phyloP scores from a whole-genome alignment of 1,284 basidiomycete genomes.

The Kalmanozyma brasiliensis region DNA sequence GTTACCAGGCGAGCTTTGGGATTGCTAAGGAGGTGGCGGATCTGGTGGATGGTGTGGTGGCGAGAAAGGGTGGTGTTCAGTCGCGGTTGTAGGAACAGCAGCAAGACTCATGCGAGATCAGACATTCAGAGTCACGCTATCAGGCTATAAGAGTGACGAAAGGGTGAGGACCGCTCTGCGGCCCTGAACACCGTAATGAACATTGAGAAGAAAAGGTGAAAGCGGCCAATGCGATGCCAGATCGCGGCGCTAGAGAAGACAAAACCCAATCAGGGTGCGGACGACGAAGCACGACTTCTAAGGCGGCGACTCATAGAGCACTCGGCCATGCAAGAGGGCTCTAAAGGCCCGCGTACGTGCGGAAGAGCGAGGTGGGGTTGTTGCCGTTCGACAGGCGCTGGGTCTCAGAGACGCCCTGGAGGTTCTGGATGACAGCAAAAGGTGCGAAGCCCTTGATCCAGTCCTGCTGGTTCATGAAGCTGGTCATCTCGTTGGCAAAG shows the following conservation, averaged over 20 bases:
- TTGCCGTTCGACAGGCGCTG: constrained; percentile 47
- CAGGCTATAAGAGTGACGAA: background rate
- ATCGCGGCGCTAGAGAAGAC: constrained; percentile 5
- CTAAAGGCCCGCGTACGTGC: no score
- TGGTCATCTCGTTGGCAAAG: constrained; percentile 69
- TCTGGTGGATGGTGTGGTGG: constrained; percentile 26
- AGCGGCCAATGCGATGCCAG: constrained; percentile 11
- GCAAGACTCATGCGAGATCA: no score
- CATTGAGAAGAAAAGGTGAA: constrained; percentile 1
- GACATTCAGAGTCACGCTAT: no score
- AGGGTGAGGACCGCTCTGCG: constrained; percentile 23
- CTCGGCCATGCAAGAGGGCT: no score
- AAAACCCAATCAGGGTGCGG: no score
- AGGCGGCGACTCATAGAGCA: no score
- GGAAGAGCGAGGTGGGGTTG: constrained; percentile 48
- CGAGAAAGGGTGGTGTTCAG: background rate
- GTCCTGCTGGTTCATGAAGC: constrained; percentile 58
- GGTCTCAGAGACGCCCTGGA: constrained; percentile 52
- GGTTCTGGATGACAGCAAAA: constrained; percentile 57
- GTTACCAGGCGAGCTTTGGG: constrained; percentile 62
- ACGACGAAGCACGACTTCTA: no score
- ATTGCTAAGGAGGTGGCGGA: constrained; percentile 60
- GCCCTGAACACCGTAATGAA: constrained; percentile 12
- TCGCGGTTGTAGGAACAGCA: background rate
- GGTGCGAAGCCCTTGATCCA: constrained; percentile 56